Conservation (phyloP, 2,329 filamentous ascomycete genomes). For the Chaetomium sp. region DNA sequence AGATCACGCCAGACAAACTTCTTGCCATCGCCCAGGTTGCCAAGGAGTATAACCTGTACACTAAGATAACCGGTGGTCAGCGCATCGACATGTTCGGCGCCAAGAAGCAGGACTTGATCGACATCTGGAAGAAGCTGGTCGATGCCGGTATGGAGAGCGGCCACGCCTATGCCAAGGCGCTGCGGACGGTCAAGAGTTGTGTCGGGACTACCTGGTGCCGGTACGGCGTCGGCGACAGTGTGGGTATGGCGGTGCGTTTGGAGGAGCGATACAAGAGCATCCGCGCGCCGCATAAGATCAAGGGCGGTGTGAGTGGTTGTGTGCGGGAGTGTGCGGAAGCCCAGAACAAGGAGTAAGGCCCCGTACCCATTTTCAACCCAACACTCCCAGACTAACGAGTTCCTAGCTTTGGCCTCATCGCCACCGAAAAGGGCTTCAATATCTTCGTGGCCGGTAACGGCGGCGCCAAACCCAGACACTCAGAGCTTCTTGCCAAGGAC, state of each 20-base stretch:
- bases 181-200: conserved; percentile 88
- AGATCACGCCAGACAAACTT: conserved; percentile 85
- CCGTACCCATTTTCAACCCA: not conserved
- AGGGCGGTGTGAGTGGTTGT: conserved; percentile 86
- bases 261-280: conserved; percentile 93
- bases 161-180: conserved; percentile 86
- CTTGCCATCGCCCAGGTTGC: conserved; percentile 83
- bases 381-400: not conserved
- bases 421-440: conserved; percentile 91
- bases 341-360: conserved; percentile 79
- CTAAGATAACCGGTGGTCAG: conserved; percentile 90
- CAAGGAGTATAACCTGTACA: conserved; percentile 81
- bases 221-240: conserved; percentile 85
- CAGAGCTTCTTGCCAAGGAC: conserved; percentile 82
- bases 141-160: conserved; percentile 88
- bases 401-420: conserved; percentile 79
- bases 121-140: conserved; percentile 79
- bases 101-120: conserved; percentile 79
- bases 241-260: conserved; percentile 83
- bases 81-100: conserved; percentile 93
- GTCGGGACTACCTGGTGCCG: conserved; percentile 91
- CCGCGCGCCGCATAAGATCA: conserved; percentile 86
- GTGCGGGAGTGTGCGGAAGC: conserved; percentile 93
- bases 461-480: conserved; percentile 80
- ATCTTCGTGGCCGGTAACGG: conserved; percentile 90